Evolutionary conservation across 2,329 filamentous ascomycete genomes (phyloP), one percentile per base, ranked within the genome.

Genomic region (Triangularia setosa): DNA sequence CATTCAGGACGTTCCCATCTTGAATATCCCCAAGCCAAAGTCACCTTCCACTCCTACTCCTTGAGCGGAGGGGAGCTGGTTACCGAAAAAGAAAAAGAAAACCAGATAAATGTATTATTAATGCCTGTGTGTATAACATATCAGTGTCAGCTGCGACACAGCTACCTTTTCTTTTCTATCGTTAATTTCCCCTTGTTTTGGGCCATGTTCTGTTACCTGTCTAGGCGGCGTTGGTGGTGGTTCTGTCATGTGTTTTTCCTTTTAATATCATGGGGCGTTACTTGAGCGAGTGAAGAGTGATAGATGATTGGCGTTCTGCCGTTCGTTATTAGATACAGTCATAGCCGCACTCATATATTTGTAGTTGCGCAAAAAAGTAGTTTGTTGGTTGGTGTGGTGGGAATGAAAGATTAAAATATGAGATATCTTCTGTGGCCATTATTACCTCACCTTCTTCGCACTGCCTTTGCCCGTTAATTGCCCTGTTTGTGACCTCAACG

Each of bases 11-110:
- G 69, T 72, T 28, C 70, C 70, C 2, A 72, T 71, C 6, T 61
- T 71, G 6, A 64, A 66, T 55, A 27, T 70, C 4, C 70, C 70
- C 11, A 70, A 67, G 65, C 67, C 70, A 6, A 69, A 69, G 64
- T 64, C 65, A 11, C 58, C 63, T 48, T 59, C 65, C 11, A 62
- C 61, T 1, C 48, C 62, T 52, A 53, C 56, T 9, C 21, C 58
- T 48, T 21, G n/a, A 9, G 44, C 25, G 18, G 58, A 33, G 48
- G 24, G 33, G n/a, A n/a, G n/a, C n/a, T n/a, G n/a, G n/a, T n/a
- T n/a, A n/a, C n/a, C 21, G 21, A 48, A 44, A 57, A 28, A 65
- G 60, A 40, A 23, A 65, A 25, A n/a, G 25, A 25, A 55, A 25
- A 16, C 27, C 35, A 48, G n/a, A 55, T 55, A 16, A 55, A 25